Base-by-base conservation (phyloP, 139 green algal species). In the Eudorina sp. region DNA sequence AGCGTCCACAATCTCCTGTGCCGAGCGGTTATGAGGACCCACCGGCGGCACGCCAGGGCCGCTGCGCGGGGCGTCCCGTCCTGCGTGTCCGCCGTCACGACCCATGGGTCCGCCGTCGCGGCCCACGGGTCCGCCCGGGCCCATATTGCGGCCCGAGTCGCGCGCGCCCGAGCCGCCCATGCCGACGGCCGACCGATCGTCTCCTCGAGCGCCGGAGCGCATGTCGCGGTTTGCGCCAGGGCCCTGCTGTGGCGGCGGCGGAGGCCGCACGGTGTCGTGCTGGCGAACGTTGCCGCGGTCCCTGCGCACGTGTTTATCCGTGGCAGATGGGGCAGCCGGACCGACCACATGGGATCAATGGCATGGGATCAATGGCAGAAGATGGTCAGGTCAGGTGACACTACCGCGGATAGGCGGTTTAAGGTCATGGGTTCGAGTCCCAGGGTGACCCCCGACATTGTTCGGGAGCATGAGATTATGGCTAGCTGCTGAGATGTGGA, bases 1-100 rank as follows among this genome's bases (percentile, higher is more conserved):
- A 8, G 55, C 78, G n/a, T 87, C 81, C 64, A 87, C 60, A n/a
- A 87, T 78, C 18, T 87, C 81, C 81, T 87, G 81, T 4, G 81
- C 81, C 2, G 43, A 36, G 23, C 81, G 81, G 60, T 23, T 36
- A 13, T 23, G 27, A 25, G 14, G 21, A n/a, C n/a, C n/a, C n/a
- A n/a, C n/a, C n/a, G n/a, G 29, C 36, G 23, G 45, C 9, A 3
- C 1, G 34, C 40, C 51, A 16, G 13, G 13, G 51, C 66, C 31
- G 66, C 62, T 34, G 62, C 46, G 48, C 53, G 21, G 53, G 34
- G 51, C 21, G 19, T 38, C 27, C 3, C 79, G 19, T 38, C 31
- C 31, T 16, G 6, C 53, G 11, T 25, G 14, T 38, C 60, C 43
- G 29, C n/a, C 60, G 41, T 62, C 60, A 6, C 43, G 60, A 45